phyloP scores from a whole-genome alignment of 2,329 filamentous ascomycete species.

The Penicillium sumatraense region DNA sequence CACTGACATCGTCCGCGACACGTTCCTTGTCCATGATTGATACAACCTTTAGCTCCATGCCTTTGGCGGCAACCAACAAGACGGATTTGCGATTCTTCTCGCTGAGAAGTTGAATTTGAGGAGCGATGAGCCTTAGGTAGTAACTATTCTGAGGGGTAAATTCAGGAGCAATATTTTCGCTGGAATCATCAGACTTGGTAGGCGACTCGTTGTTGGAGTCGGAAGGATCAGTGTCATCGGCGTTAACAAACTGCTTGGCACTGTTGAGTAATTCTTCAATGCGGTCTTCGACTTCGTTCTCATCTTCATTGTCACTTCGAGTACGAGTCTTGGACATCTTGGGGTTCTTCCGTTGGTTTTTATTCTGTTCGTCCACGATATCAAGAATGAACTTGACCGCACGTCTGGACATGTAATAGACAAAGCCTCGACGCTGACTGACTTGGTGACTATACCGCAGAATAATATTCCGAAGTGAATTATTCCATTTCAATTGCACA shows the following conservation, averaged over 20 bases:
- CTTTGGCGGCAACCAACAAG: constrained; percentile 94
- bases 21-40: constrained; percentile 98
- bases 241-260: constrained; percentile 78
- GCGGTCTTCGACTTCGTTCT: constrained; percentile 71
- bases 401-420: constrained; percentile 94
- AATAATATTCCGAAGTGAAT: constrained; percentile 91
- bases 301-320: constrained; percentile 58
- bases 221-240: constrained; percentile 60
- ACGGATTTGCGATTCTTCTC: constrained; percentile 97
- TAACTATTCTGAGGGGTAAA: constrained; percentile 93
- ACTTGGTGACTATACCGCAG: constrained; percentile 97
- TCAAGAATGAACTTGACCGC: constrained; percentile 98
- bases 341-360: constrained; percentile 60
- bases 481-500: constrained; percentile 98
- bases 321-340: constrained; percentile 36
- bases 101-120: constrained; percentile 96
- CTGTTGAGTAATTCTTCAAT: constrained; percentile 86
- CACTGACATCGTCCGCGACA: constrained; percentile 89
- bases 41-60: constrained; percentile 96
- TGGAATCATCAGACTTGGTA: constrained; percentile 57
- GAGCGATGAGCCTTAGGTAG: constrained; percentile 90
- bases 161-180: constrained; percentile 79
- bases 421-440: constrained; percentile 90
- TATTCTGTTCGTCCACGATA: constrained; percentile 92
- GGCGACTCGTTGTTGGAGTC: constrained; percentile 47